Evolutionary conservation across 2,329 filamentous ascomycete genomes (phyloP), one percentile per base, ranked within the genome.

Genomic region (Arthrobotrys pseudoclavata): DNA sequence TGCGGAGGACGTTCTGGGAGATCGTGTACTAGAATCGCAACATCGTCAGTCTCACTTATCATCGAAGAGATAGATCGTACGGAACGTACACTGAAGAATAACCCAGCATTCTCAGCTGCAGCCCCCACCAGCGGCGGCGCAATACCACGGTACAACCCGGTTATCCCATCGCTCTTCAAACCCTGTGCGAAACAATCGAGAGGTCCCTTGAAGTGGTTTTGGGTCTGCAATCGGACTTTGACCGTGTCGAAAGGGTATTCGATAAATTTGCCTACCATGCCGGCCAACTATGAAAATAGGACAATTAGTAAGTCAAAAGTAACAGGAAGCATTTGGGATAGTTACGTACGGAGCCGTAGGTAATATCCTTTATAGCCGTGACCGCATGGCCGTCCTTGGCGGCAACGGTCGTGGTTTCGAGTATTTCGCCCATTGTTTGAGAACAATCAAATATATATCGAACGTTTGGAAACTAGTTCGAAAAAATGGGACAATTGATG

Each of bases 241-340:
- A 99, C 91, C 0, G 96, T 99, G 85, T 99, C 96, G 85, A 99
- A 99, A 24, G 96, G 96, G 83, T 97, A 99, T 84, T 99, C 96
- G 83, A 99, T 95, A 84, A 95, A 93, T 86, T 98, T 99, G 79
- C 95, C 95, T 40, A 93, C 90, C 76, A 96, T 89, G 77, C 96
- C 96, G 69, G 95, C 94, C 75, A 89, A 84, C 92, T 94, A 18
- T 29, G 67, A 22, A 42, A 4, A 42, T 13, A 15, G 13, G n/a
- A n/a, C n/a, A n/a, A n/a, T n/a, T n/a, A n/a, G n/a, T n/a, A n/a
- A n/a, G n/a, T n/a, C n/a, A n/a, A n/a, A n/a, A n/a, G n/a, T n/a
- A n/a, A n/a, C 10, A 3, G 13, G 6, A 31, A 18, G n/a, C 3
- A 31, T 2, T 7, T 37, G 5, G n/a, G 20, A 55, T 3, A 12